A percentile compares a stretch with the other conserved stretches of the same genome.
Evolutionary conservation across 106 monocot genomes (phyloP).

Genomic region (Acanthochlamys bracteata): DNA sequence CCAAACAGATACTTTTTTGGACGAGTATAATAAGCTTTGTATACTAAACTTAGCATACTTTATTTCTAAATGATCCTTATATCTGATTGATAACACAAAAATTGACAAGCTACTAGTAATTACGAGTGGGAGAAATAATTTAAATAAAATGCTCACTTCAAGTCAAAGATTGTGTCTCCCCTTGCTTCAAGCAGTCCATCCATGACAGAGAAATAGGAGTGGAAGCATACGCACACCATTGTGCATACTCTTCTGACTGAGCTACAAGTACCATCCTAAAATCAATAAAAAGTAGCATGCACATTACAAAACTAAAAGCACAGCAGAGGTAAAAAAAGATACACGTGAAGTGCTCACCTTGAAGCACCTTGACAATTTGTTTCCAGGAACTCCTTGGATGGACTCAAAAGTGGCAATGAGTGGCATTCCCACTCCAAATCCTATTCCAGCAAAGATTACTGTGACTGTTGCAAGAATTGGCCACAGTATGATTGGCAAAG

Average conservation of each 20-base stretch:
- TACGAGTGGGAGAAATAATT: not conserved
- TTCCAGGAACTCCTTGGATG: not conserved
- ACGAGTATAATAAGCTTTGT: not conserved
- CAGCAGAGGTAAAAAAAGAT: not conserved
- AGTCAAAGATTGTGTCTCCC: conserved; percentile 8
- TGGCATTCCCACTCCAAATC: conserved; percentile 20
- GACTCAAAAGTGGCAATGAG: conserved; percentile 25
- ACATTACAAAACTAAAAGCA: not conserved
- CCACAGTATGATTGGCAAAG: conserved; percentile 17
- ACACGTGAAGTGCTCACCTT: conserved; percentile 5
- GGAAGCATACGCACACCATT: conserved; percentile 27
- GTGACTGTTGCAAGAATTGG: conserved; percentile 8
- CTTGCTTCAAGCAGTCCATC: conserved; percentile 22
- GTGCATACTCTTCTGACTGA: conserved; percentile 16
- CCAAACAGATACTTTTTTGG: not conserved
- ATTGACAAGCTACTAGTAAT: not conserved
- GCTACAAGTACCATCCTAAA: conserved; percentile 25
- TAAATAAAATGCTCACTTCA: conserved; percentile 7
- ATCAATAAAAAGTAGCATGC: conserved; percentile 4
- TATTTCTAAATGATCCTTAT: not conserved
- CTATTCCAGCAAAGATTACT: conserved; percentile 7
- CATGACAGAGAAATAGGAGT: conserved; percentile 40
- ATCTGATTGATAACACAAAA: not conserved
- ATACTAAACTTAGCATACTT: not conserved
- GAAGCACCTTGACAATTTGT: conserved; percentile 17